Evolutionary conservation across 768 basidiomycete species (phyloP), one percentile per base, ranked within the genome.

Genomic region (Hygrocybe coccinea): DNA sequence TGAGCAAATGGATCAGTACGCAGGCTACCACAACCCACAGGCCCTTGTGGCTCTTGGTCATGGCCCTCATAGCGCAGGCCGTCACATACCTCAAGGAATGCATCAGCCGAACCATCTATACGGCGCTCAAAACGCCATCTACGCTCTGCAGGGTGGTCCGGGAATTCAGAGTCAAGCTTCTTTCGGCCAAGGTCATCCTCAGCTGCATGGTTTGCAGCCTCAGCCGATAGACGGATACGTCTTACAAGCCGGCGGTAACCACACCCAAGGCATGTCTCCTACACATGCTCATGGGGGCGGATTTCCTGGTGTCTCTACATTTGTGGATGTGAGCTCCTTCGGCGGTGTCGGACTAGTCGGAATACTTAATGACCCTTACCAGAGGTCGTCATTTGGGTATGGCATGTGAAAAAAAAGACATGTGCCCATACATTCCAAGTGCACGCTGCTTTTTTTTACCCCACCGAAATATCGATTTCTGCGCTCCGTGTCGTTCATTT

Each of bases 141-240:
- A 90, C 62, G 70, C 79, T 29, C 73, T 85, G 50, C 80, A 55
- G 35, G 47, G 46, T 17, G 43, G 35, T n/a, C 38, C 50, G n/a
- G 50, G 25, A 17, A 6, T 77, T 52, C 78, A 75, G 55, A 68
- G 67, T 19, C 80, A 83, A 60, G 77, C 75, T 9, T 74, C 81
- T 45, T 86, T 82, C 56, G 76, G 74, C n/a, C 86, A 83, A 65
- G 67, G 73, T 37, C 85, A 82, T 59, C 67, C 77, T 24, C 83
- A 79, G 57, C 63, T 87, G 65, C 86, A 86, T 61, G 68, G 69
- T 38, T 68, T 91, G 47, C 86, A 84, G 65, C 78, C 83, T 14
- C 87, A 86, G 58, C 77, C 85, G 22, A 89, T 91, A 59, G 89
- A 91, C 63, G 82, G 84, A 64, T 91, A 91, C 65, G 87, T 91